Conservation (phyloP, 768 basidiomycete species). For the Gymnopilus dilepis region DNA sequence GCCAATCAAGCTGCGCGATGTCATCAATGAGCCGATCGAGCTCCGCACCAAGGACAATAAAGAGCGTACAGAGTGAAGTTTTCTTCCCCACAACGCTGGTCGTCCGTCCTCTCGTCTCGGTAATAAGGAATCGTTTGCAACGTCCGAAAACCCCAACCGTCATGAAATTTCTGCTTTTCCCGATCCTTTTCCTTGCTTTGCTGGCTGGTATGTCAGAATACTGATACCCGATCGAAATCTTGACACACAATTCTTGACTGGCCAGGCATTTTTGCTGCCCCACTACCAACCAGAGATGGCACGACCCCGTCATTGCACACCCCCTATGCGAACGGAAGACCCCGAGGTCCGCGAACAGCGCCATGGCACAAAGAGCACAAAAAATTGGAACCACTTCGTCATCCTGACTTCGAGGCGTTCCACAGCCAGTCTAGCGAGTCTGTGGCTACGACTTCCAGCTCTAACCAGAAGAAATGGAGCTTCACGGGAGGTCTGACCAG, state of each 20-base stretch:
- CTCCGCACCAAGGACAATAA: too few relatives aligned
- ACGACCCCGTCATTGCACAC: background rate
- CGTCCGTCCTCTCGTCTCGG: background rate
- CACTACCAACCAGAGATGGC: background rate
- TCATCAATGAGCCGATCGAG: too few relatives aligned
- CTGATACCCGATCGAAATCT: too few relatives aligned
- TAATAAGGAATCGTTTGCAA: background rate
- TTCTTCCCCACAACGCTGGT: background rate
- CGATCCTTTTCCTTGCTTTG: background rate
- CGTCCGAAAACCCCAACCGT: background rate
- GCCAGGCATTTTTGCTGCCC: background rate
- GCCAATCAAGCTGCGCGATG: too few relatives aligned
- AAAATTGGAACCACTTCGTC: background rate
- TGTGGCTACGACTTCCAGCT: background rate
- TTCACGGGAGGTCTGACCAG: background rate
- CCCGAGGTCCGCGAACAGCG: background rate
- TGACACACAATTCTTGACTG: too few relatives aligned
- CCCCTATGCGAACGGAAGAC: background rate
- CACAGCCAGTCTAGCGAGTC: background rate
- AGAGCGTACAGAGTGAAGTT: too few relatives aligned
- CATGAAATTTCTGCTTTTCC: background rate
- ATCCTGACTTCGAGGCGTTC: background rate
- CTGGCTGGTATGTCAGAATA: background rate
- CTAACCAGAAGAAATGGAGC: background rate
- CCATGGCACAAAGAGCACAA: background rate